Base-by-base conservation (phyloP, 257 asterid genomes). In the Fraxinus quadrangulata region DNA sequence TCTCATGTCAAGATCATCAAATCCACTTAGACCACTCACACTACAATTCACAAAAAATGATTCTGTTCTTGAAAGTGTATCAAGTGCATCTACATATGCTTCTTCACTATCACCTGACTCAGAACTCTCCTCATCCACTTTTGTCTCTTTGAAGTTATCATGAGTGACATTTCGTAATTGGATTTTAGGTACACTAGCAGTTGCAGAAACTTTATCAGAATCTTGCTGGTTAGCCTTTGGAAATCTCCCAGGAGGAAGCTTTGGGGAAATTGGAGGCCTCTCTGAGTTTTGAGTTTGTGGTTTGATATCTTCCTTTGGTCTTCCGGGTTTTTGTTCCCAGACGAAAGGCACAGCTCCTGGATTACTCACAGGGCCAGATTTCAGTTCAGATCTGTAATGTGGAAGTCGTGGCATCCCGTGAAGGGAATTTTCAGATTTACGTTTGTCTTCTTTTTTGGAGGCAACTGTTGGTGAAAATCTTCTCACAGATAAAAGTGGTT, bases 291-390 rank as follows among this genome's bases (percentile, higher is more conserved):
- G 71, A 68, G 75, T 23, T 47, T 74, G 80, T 24, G 75, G 80
- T 40, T 39, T 85, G 37, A 36, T 33, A 45, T 81, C 88, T 69
- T 85, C 83, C 84, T 91, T 92, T 12, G 97, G 93, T 77, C 63
- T 83, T 78, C 98, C 98, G 23, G 97, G 98, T 71, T 71, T 83
- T 70, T 76, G 90, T 72, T 94, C 98, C 98, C 98, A 92, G 4
- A 36, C 45, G 37, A 94, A 94, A n/a, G 98, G 98, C 34, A 92
- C 92, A 7, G 85, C 77, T 61, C 96, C 97, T 0, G 93, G 86
- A n/a, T 85, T 84, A 2, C 89, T 83, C 42, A 89, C 85, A 0
- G 94, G 97, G 10, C 99, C 99, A 0, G 98, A 93, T 71, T 90
- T 93, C 19, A 90, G 85, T 33, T 93, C 92, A 14, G 97, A 81